phyloP scores from a whole-genome alignment of 306 rosid genomes.

The Cucumis cinereus region DNA sequence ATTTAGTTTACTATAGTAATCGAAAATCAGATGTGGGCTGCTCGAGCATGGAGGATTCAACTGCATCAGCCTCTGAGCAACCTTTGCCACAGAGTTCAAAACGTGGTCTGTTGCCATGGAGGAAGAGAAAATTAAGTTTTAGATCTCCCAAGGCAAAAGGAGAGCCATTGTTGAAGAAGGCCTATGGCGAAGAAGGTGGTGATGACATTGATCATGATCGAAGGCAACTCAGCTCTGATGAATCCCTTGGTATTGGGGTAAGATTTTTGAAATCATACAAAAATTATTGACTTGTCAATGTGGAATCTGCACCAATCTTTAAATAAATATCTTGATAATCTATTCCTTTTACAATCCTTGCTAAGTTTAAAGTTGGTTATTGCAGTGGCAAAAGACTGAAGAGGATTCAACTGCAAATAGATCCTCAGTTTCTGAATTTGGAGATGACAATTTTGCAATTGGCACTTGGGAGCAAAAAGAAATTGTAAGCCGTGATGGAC shows the following conservation, averaged over 20 bases:
- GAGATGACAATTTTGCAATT: conserved; percentile 85
- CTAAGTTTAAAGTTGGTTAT: conserved; percentile 13
- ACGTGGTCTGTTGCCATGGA: conserved; percentile 87
- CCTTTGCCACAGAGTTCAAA: conserved; percentile 49
- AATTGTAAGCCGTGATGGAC: conserved; percentile 81
- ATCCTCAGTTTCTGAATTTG: conserved; percentile 80
- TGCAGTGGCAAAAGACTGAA: conserved; percentile 51
- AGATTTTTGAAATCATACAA: conserved; percentile 4
- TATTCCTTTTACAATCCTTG: not conserved
- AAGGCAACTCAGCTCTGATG: conserved; percentile 93
- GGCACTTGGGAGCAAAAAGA: conserved; percentile 93
- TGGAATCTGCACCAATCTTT: not conserved
- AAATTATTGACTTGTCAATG: not conserved
- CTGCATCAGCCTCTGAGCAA: conserved; percentile 41
- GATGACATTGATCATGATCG: conserved; percentile 98
- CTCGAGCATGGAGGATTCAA: conserved; percentile 44
- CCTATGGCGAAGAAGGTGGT: conserved; percentile 98
- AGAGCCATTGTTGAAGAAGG: conserved; percentile 88
- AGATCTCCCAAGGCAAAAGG: conserved; percentile 95
- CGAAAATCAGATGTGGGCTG: conserved; percentile 60
- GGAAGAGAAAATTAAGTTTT: conserved; percentile 97
- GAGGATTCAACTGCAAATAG: conserved; percentile 76
- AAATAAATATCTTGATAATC: not conserved
- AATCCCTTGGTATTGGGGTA: conserved; percentile 61
- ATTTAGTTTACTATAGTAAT: conserved; percentile 85